Conservation (phyloP, 768 basidiomycete genomes). For the Leccinum arenicola region DNA sequence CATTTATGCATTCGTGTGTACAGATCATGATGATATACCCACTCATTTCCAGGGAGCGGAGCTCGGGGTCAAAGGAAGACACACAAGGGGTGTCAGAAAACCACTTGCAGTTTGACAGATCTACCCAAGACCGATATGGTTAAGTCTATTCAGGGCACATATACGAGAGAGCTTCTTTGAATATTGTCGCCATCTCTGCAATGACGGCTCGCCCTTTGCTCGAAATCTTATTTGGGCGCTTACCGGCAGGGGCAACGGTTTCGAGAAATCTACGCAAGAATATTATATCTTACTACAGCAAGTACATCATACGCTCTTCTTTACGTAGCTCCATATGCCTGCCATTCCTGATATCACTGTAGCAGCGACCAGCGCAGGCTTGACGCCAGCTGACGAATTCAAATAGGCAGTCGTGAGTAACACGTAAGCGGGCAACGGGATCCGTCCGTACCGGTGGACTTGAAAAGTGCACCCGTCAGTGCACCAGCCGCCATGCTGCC, state of each 20-base stretch:
- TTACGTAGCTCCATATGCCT: conserved; percentile 93
- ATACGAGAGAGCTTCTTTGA: conserved; percentile 31
- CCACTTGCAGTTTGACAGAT: conserved; percentile 31
- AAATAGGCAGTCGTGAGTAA: conserved; percentile 35
- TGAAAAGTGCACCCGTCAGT: conserved; percentile 87
- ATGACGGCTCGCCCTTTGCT: conserved; percentile 15
- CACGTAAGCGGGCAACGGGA: conserved; percentile 32
- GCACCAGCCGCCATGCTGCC: conserved; percentile 94
- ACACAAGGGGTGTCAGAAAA: conserved; percentile 36
- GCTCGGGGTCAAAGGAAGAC: conserved; percentile 40
- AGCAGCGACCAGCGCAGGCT: conserved; percentile 85
- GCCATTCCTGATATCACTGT: conserved; percentile 87
- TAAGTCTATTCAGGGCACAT: conserved; percentile 27
- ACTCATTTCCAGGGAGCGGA: conserved; percentile 41
- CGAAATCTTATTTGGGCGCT: conserved; percentile 30
- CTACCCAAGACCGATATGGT: conserved; percentile 34
- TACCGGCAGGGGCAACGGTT: conserved; percentile 16
- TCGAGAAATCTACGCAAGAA: conserved; percentile 37
- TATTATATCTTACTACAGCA: conserved; percentile 44
- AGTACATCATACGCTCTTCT: conserved; percentile 74
- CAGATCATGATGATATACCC: conserved; percentile 35
- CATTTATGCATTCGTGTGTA: conserved; percentile 38
- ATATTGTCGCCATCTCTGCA: conserved; percentile 23
- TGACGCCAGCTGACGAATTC: conserved; percentile 75
- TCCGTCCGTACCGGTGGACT: conserved; percentile 79